Conservation (phyloP, 352 stramenopile species). For the Globisporangium perplexum region DNA sequence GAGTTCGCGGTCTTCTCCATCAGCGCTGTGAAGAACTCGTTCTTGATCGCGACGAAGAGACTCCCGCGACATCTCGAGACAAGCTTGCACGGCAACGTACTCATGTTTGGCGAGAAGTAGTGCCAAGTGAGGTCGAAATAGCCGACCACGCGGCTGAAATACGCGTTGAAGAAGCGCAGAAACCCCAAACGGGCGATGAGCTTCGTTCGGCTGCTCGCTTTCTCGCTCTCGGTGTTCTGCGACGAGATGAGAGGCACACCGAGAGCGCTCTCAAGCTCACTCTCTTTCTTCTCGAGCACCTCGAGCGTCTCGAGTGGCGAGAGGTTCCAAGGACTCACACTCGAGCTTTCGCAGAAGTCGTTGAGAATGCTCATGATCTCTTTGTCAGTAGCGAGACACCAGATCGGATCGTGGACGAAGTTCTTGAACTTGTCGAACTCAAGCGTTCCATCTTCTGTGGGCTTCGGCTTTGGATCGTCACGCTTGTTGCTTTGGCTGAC, state of each 20-base stretch:
- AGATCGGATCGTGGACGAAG: constrained; percentile 27
- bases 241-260: neutral
- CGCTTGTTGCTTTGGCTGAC: too few species aligned
- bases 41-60: constrained; percentile 80
- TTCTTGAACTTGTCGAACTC: constrained; percentile 19
- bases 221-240: neutral
- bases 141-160: constrained; percentile 49
- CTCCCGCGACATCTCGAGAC: constrained; percentile 57
- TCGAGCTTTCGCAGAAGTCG: constrained; percentile 44
- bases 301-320: constrained; percentile 27
- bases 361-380: constrained; percentile 39
- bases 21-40: constrained; percentile 58
- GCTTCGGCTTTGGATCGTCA: neutral
- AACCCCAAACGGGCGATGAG: constrained; percentile 53
- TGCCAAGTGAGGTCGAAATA: constrained; percentile 82
- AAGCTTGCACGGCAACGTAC: constrained; percentile 29
- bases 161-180: constrained; percentile 71
- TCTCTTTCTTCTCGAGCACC: constrained; percentile 15
- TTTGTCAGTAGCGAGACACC: constrained; percentile 35
- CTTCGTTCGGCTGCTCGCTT: constrained; percentile 1
- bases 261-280: constrained; percentile 4
- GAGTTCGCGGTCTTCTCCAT: constrained; percentile 75
- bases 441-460: neutral
- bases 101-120: constrained; percentile 43
- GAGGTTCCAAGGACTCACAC: constrained; percentile 60